Conservation (phyloP, 2,329 filamentous ascomycete species). For the Aspergillus aculeatus region DNA sequence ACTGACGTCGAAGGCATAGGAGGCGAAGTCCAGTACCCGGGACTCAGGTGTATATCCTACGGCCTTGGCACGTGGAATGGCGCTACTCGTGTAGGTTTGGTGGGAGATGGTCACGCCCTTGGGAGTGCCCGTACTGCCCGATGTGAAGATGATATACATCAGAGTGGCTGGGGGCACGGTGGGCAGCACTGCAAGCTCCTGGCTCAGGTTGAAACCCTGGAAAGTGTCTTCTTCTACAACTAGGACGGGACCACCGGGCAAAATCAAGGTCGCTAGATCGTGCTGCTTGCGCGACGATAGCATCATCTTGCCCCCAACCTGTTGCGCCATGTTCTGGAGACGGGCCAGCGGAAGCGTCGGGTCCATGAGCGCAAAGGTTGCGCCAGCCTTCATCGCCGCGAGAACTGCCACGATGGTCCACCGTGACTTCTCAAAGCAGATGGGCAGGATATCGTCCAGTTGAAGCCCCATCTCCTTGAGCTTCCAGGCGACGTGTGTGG, state of each 20-base stretch:
- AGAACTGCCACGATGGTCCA: conserved; percentile 36
- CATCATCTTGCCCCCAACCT: conserved; percentile 31
- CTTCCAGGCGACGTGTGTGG: conserved; percentile 27
- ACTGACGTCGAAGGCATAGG: conserved; percentile 55
- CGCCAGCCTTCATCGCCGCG: conserved; percentile 34
- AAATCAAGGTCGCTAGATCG: conserved; percentile 28
- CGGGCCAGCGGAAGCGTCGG: conserved; percentile 34
- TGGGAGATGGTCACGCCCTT: conserved; percentile 65
- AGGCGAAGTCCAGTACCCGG: conserved; percentile 61
- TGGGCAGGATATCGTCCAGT: conserved; percentile 28
- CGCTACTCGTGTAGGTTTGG: conserved; percentile 56
- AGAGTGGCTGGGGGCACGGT: conserved; percentile 37
- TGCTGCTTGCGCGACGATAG: conserved; percentile 31
- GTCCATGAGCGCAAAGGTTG: conserved; percentile 34
- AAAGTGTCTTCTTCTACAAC: conserved; percentile 30
- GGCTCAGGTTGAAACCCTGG: conserved; percentile 11
- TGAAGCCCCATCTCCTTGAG: conserved; percentile 29
- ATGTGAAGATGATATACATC: conserved; percentile 62
- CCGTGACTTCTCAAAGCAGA: conserved; percentile 36
- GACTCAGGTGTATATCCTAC: conserved; percentile 53
- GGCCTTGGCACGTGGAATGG: conserved; percentile 53
- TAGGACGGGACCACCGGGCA: conserved; percentile 30
- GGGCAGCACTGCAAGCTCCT: conserved; percentile 15
- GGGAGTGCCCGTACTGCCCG: conserved; percentile 52
- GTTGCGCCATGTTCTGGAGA: conserved; percentile 33